Base-by-base conservation (phyloP, 306 rosid genomes). In the Herpetospermum pedunculosum region DNA sequence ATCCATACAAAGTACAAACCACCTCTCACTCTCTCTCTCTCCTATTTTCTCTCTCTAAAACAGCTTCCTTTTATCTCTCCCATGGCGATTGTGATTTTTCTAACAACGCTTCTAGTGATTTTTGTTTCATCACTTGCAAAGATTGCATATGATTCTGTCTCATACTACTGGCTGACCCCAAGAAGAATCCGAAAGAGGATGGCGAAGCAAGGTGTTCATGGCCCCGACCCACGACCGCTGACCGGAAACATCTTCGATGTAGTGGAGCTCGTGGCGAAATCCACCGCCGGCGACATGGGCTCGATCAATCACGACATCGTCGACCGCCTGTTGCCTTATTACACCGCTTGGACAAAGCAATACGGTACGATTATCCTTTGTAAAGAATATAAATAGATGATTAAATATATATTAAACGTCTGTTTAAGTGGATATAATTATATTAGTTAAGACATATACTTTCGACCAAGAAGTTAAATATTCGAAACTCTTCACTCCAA, bases 131-230 rank as follows among this genome's bases (percentile, higher is more conserved):
- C 85, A 49, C 44, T 91, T 7, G n/a, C 80, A 8, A 89, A 77
- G 81, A 71, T 85, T 9, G 78, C 80, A 9, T 87, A 83, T 70
- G 88, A 82, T 28, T 85, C 79, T 25, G 29, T 95, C 68, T 79
- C 84, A 5, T 87, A 83, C 57, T 95, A 95, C 85, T 85, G 70
- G 49, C 30, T 89, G 16, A 91, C 84, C 18, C 99, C 99, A 6
- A 80, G 86, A 43, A 84, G 96, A 65, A 89, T 95, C 78, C 82
- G 81, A 79, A 86, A 55, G 78, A 81, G 77, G 76, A 95, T 95
- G 99, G 96, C 84, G 49, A 76, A 62, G 81, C 99, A 95, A 89
- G 99, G 99, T 4, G 90, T 91, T 46, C 83, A 78, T 32, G 99
- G 99, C 44, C 99, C 99, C 0, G 81, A 88, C 54, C 92, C 90